Base-by-base conservation (phyloP, 768 basidiomycete genomes). In the Macrocybe gigantea region DNA sequence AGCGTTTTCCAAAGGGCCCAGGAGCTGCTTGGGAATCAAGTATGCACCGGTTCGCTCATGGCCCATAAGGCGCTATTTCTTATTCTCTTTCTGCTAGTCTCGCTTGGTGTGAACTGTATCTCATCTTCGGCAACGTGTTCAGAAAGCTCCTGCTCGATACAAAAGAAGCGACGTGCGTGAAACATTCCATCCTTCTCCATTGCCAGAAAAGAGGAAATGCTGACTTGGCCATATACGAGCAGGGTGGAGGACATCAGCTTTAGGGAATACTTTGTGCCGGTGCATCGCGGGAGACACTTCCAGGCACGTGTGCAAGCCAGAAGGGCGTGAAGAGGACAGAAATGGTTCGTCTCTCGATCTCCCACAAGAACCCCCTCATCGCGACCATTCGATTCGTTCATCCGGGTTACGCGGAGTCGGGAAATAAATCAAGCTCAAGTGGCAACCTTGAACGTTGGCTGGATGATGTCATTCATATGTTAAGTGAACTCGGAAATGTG, bases 1-100 rank as follows among this genome's bases (percentile, higher is more conserved):
- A 5, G 53, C 67, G 11, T 74, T 77, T 52, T 70, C 69, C 15
- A 72, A 68, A 53, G 74, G 73, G 0, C 71, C 72, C 5, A 55
- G 74, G n/a, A 68, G 66, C 41, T 75, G 74, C 48, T 48, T 74
- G 5, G 73, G 72, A 8, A 67, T 73, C 15, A 74, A 73, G 71
- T 74, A 38, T 30, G 70, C 57, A 2, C 10, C 44, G 33, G 35
- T 11, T 45, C 30, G 11, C 41, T 15, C 22, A 22, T 11, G 11
- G 13, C 13, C 38, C 38, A 1, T 4, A 9, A 38, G 32, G 42
- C 44, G 44, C 31, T 22, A 2, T 5, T 41, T 37, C 29, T 10
- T 44, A 31, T 40, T 38, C 29, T 13, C 41, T 44, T 30, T 6
- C 29, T 31, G 3, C 40, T 49, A 74, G 72, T 49, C 61, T 76